These are phyloP conservation scores for Leccinum fuscescens DNA, from an alignment of 1,284 basidiomycete species.

Conservation along the genomic window DNA sequence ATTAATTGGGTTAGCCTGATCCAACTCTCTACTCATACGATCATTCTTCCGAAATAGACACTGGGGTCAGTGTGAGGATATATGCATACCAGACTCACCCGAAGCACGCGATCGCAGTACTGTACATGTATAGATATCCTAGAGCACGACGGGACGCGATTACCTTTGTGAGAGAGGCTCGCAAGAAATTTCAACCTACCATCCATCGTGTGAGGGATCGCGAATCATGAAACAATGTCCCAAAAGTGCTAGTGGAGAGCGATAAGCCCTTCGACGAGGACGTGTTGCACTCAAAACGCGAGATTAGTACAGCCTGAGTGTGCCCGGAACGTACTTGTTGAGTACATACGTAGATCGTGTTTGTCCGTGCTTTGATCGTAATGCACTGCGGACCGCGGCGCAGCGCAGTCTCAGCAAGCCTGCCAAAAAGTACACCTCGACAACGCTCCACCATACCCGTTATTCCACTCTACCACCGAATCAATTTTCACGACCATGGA, in stretches of 20 bases:
- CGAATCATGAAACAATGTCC: background rate
- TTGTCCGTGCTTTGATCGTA: background rate
- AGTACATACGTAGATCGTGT: background rate
- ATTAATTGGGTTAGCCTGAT: background rate
- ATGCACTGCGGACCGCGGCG: background rate
- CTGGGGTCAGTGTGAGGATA: background rate
- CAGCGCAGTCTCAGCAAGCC: background rate
- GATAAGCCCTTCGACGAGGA: background rate
- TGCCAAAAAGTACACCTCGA: background rate
- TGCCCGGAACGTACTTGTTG: too few relatives aligned
- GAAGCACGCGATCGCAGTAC: background rate
- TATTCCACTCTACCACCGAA: background rate
- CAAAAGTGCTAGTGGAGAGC: background rate
- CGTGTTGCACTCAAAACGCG: background rate
- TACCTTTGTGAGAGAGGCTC: background rate
- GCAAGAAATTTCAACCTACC: background rate
- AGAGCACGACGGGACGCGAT: background rate
- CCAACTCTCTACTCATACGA: background rate
- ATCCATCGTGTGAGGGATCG: background rate
- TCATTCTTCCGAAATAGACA: background rate
- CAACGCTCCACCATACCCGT: background rate
- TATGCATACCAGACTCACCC: background rate
- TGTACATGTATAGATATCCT: background rate
- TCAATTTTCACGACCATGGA: conserved; percentile 47
- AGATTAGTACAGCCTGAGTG: too few relatives aligned